Percentiles rank a stretch among this genome's conserved stretches.
Evolutionary conservation across 1,284 basidiomycete genomes (phyloP).

Genomic region (Malassezia yamatoensis): DNA sequence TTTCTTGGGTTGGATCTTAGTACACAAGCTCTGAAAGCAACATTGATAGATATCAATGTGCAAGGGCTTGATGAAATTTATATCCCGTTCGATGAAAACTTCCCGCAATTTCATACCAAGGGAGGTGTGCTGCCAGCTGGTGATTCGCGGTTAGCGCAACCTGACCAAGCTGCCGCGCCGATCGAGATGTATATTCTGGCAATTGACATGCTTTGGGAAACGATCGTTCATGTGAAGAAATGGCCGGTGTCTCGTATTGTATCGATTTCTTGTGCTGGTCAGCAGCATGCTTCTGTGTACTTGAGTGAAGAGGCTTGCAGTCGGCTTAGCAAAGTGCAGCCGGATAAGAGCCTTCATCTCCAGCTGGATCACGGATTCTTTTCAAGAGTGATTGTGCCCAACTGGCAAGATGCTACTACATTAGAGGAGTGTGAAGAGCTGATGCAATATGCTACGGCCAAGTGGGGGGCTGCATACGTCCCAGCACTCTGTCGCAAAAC

Average conservation of each 20-base stretch:
- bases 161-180: constrained; percentile 65
- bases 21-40: constrained; percentile 70
- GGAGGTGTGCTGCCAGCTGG: constrained; percentile 48
- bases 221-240: constrained; percentile 55
- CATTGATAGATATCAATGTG: constrained; percentile 57
- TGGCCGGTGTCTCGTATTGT: constrained; percentile 57
- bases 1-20: constrained; percentile 80
- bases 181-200: constrained; percentile 75
- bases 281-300: constrained; percentile 87
- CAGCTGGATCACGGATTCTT: constrained; percentile 57
- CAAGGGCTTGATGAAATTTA: constrained; percentile 61
- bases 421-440: constrained; percentile 62
- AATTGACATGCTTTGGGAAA: constrained; percentile 64
- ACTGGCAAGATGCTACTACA: constrained; percentile 87
- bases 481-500: constrained; percentile 51
- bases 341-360: constrained; percentile 52
- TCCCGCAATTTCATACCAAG: constrained; percentile 61
- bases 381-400: constrained; percentile 63
- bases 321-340: constrained; percentile 56
- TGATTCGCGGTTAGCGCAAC: constrained; percentile 21
- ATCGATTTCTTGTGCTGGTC: constrained; percentile 65
- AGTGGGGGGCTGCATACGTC: constrained; percentile 23
- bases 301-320: constrained; percentile 60
- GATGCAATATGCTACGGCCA: constrained; percentile 33
- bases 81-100: constrained; percentile 70